Percentiles rank a stretch among this genome's conserved stretches.
Conservation (phyloP, 176 grass and related monocot species). For the Musa schizocarpa region DNA sequence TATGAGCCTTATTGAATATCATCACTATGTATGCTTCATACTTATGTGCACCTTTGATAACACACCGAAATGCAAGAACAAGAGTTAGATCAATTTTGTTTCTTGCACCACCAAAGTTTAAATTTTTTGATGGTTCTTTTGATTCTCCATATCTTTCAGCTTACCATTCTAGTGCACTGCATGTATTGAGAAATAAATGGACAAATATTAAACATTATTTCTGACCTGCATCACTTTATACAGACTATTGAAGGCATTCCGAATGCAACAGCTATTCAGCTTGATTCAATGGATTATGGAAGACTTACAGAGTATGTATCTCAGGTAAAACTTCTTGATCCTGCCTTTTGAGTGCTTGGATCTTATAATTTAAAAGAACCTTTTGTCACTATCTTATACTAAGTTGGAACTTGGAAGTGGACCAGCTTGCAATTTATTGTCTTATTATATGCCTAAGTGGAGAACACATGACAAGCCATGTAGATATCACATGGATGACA, state of each 20-base stretch:
- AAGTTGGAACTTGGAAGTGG: not conserved
- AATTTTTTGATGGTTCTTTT: not conserved
- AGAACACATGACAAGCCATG: not conserved
- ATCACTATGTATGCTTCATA: not conserved
- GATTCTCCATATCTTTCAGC: not conserved
- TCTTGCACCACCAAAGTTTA: not conserved
- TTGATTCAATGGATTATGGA: constrained; percentile 62
- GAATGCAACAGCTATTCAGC: constrained; percentile 68
- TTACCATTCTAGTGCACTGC: not conserved
- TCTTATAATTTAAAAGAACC: not conserved
- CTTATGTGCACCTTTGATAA: not conserved
- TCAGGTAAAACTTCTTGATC: constrained; percentile 39
- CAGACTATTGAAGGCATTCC: constrained; percentile 76
- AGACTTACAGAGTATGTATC: constrained; percentile 60
- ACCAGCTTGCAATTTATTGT: not conserved
- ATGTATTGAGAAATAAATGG: not conserved
- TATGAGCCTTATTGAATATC: not conserved
- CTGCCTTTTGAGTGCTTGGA: not conserved
- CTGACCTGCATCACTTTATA: constrained; percentile 25
- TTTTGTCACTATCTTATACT: not conserved
- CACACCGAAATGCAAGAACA: not conserved
- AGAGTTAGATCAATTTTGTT: not conserved
- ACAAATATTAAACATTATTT: constrained; percentile 1
- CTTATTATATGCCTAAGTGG: not conserved
- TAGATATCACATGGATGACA: not conserved